Conservation (phyloP, 805 yeast genomes). For the Wickerhamomyces mucosus region DNA sequence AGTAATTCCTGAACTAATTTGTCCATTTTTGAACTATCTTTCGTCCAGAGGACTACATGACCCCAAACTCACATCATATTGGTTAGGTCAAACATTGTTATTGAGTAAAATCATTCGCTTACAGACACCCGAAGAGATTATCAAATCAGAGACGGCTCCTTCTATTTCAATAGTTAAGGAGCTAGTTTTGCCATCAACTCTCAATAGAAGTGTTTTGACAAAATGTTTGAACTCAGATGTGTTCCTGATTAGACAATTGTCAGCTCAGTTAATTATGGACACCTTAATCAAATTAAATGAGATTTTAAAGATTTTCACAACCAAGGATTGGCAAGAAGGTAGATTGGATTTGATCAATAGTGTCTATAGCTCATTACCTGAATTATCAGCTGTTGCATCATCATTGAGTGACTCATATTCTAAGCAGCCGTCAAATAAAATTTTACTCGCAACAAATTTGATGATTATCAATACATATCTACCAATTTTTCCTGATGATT, state of each 20-base stretch:
- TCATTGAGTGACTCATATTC: constrained; percentile 33
- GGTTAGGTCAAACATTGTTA: constrained; percentile 67
- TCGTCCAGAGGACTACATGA: constrained; percentile 64
- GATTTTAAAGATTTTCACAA: constrained; percentile 27
- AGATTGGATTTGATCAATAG: constrained; percentile 25
- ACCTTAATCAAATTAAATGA: constrained; percentile 43
- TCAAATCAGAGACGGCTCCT: constrained; percentile 11
- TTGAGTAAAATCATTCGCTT: constrained; percentile 49
- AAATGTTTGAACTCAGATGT: constrained; percentile 46
- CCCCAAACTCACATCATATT: constrained; percentile 72
- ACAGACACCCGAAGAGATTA: constrained; percentile 38
- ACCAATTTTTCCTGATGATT: constrained; percentile 25
- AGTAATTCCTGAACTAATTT: constrained; percentile 57
- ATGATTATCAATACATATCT: constrained; percentile 33
- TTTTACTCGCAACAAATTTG: constrained; percentile 39
- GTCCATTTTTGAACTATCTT: constrained; percentile 55
- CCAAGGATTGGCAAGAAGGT: constrained; percentile 32
- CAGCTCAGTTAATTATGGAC: constrained; percentile 48
- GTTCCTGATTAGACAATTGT: constrained; percentile 49
- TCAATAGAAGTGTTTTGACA: constrained; percentile 47
- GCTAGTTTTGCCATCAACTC: constrained; percentile 51
- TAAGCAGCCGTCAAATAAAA: constrained; percentile 28
- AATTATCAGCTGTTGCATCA: constrained; percentile 32
- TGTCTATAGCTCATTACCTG: constrained; percentile 37
- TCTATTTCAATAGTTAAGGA: constrained; percentile 33